Conservation (phyloP, 2,329 filamentous ascomycete genomes). For the Elsinoe perseae region DNA sequence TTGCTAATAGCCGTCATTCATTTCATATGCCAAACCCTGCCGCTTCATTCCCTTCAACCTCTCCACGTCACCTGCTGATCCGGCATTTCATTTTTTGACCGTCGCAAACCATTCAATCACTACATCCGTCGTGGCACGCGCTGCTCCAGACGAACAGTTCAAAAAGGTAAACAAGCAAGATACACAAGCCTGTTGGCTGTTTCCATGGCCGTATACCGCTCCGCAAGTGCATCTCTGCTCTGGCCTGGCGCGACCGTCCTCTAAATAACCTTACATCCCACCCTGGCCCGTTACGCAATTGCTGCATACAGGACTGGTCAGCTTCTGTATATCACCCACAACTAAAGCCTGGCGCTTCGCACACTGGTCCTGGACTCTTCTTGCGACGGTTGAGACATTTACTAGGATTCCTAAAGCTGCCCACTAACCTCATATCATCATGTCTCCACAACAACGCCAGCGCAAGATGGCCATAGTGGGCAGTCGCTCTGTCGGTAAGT, state of each 20-base stretch:
- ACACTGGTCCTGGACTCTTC: neutral
- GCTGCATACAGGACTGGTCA: neutral
- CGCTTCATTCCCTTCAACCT: constrained; percentile 10
- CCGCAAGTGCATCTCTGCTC: neutral
- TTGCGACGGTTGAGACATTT: neutral
- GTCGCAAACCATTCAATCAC: neutral
- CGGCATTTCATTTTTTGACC: constrained; percentile 11
- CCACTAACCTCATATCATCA: constrained; percentile 27
- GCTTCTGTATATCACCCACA: neutral
- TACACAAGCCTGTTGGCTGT: neutral
- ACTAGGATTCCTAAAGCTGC: neutral
- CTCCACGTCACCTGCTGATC: constrained; percentile 2
- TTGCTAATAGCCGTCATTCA: constrained; percentile 14
- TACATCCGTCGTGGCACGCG: constrained; percentile 2
- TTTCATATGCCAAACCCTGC: constrained; percentile 14
- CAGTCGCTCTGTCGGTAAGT: constrained; percentile 79
- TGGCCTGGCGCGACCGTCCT: neutral
- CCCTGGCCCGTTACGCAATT: neutral
- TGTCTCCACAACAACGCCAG: constrained; percentile 71
- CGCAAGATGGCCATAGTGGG: constrained; percentile 94
- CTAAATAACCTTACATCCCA: neutral
- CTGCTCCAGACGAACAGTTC: neutral
- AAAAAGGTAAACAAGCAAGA: constrained; percentile 5
- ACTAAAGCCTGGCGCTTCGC: neutral
- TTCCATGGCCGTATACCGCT: neutral